phyloP scores from a whole-genome alignment of 2,329 filamentous ascomycete species.

The Fusarium sp. region DNA sequence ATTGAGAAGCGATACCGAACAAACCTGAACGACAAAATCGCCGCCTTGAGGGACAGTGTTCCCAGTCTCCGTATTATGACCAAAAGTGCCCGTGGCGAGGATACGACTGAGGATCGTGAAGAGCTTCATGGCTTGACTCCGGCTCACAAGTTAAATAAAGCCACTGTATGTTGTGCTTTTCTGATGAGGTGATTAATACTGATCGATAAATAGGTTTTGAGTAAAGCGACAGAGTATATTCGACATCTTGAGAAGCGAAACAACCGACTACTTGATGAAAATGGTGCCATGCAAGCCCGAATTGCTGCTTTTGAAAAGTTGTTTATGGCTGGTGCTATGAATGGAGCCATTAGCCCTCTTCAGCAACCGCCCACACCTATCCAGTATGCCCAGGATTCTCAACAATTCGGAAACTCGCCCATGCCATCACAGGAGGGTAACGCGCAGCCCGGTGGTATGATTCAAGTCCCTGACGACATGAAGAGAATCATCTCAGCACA shows the following conservation, averaged over 20 bases:
- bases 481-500: conserved; percentile 70
- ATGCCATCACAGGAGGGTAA: conserved; percentile 55
- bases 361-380: conserved; percentile 66
- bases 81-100: conserved; percentile 75
- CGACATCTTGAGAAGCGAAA: conserved; percentile 93
- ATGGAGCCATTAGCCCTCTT: conserved; percentile 65
- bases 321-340: conserved; percentile 81
- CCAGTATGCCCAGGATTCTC: conserved; percentile 58
- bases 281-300: conserved; percentile 79
- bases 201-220: conserved; percentile 70
- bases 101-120: conserved; percentile 79
- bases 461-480: conserved; percentile 74
- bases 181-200: background rate
- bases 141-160: conserved; percentile 96
- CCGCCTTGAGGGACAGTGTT: conserved; percentile 89
- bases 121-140: conserved; percentile 81
- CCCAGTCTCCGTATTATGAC: conserved; percentile 88
- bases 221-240: conserved; percentile 97
- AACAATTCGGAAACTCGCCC: conserved; percentile 61
- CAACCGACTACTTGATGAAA: conserved; percentile 83
- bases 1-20: conserved; percentile 97
- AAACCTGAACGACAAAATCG: conserved; percentile 97
- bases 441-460: conserved; percentile 67
- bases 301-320: conserved; percentile 82
- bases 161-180: conserved; percentile 69